Conservation (phyloP, 116 monocot genomes). For the Cymodocea nodosa region DNA sequence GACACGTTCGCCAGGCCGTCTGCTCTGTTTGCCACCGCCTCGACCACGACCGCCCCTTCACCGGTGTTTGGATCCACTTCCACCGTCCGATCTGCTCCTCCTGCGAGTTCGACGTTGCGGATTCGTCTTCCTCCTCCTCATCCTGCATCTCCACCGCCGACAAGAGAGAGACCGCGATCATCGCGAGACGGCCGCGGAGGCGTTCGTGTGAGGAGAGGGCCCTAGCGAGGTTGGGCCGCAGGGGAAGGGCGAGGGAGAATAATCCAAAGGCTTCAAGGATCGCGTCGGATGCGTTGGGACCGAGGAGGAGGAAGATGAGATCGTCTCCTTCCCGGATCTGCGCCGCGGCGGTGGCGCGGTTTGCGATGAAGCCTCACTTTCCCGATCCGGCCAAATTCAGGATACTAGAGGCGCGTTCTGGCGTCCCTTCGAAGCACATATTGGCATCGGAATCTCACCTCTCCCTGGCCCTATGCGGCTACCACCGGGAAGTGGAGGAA, state of each 20-base stretch:
- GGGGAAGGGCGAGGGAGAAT: not conserved
- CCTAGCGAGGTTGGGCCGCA: not conserved
- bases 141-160: too few species aligned
- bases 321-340: not conserved
- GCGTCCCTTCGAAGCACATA: too few species aligned
- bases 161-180: not conserved
- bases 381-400: too few species aligned
- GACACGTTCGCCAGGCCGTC: conserved; percentile 13
- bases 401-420: too few species aligned
- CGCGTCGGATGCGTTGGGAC: not conserved
- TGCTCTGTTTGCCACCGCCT: conserved; percentile 6
- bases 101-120: too few species aligned
- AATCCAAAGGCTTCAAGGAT: not conserved
- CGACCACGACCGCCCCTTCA: too few species aligned
- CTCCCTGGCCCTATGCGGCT: too few species aligned
- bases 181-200: not conserved
- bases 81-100: too few species aligned
- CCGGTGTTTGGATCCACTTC: too few species aligned
- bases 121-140: too few species aligned
- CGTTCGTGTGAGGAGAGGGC: not conserved
- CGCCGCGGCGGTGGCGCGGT: too few species aligned
- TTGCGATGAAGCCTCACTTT: too few species aligned
- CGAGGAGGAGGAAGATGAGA: not conserved
- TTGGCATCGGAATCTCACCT: not conserved
- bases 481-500: not conserved